Conservation (phyloP, 768 basidiomycete species). For the Serendipita indica region DNA sequence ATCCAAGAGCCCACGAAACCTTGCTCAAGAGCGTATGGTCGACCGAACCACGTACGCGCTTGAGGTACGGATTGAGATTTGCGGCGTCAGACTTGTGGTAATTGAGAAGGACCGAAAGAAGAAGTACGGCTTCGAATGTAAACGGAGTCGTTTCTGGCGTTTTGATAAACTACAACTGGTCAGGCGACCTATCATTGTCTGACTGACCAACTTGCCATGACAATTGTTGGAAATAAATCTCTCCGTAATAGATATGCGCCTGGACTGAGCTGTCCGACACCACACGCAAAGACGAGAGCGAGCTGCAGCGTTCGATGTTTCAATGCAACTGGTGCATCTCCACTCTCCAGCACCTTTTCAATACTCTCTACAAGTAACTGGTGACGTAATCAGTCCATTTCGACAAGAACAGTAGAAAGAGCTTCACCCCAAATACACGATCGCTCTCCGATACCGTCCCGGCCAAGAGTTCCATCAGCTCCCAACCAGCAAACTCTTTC, state of each 20-base stretch:
- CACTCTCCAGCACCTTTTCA: conserved; percentile 32
- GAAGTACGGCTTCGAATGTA: conserved; percentile 43
- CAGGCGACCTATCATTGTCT: background rate
- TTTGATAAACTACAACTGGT: conserved; percentile 34
- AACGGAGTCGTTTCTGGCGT: conserved; percentile 38
- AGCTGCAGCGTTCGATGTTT: conserved; percentile 44
- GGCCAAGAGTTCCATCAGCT: conserved; percentile 55
- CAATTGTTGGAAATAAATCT: conserved; percentile 44
- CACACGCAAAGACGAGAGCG: conserved; percentile 42
- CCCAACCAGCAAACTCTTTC: conserved; percentile 53
- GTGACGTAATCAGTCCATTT: background rate
- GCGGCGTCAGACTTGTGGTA: conserved; percentile 62
- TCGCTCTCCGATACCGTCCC: conserved; percentile 47
- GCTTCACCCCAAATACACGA: conserved; percentile 37
- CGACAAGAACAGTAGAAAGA: background rate
- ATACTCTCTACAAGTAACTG: conserved; percentile 39
- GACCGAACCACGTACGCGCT: conserved; percentile 31
- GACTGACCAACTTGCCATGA: conserved; percentile 26
- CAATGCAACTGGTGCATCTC: conserved; percentile 29
- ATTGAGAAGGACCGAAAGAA: conserved; percentile 50
- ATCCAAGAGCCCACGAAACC: conserved; percentile 42
- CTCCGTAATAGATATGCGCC: conserved; percentile 55
- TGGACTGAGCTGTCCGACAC: conserved; percentile 47
- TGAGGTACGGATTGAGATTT: conserved; percentile 51
- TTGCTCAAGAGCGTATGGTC: conserved; percentile 41